Evolutionary conservation across 257 asterid species (phyloP), one percentile per base, ranked within the genome.

Genomic region (Paraleonurus japonicus): DNA sequence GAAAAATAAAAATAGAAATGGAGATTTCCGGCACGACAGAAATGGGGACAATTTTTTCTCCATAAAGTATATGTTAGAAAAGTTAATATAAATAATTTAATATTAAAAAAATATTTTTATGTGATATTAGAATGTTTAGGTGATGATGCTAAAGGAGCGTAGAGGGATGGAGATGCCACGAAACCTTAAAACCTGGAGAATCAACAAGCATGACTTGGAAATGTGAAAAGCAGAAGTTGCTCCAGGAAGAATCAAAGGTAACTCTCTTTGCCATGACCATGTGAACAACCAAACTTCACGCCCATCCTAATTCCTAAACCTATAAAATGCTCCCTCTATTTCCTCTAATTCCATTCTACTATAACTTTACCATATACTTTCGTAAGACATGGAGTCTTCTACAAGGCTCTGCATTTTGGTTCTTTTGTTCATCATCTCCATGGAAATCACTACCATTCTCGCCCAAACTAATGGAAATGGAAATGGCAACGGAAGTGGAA

Each of bases 401-500:
- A 88, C 71, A 71, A 84, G 72, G 83, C 71, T 80, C 28, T 61
- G 67, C 71, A 4, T 77, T 41, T 9, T 76, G 20, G 48, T 73
- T 60, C 79, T 86, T 60, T 26, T 86, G 5, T 48, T 88, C 65
- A 71, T 82, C 70, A 9, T 83, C 80, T 80, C 83, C 6, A 26
- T 81, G 61, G 80, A 88, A 61, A 73, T 80, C 33, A 70, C 54
- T 62, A 20, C 73, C 73, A 85, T 85, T 64, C 82, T 74, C 11
- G 88, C 85, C 35, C 82, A 76, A 24, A 85, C 48, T 6, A 76
- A 57, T 3, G 86, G 83, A 2, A 64, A 65, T 3, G 82, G 45
- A 0, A 64, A 48, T 13, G 83, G 81, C 12, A 58, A 66, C 2
- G 70, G 70, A 6, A 76, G 39, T 3, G 86, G 83, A 2, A 64